Base-by-base conservation (phyloP, 179 eudicot genomes). In the Silene coronaria region DNA sequence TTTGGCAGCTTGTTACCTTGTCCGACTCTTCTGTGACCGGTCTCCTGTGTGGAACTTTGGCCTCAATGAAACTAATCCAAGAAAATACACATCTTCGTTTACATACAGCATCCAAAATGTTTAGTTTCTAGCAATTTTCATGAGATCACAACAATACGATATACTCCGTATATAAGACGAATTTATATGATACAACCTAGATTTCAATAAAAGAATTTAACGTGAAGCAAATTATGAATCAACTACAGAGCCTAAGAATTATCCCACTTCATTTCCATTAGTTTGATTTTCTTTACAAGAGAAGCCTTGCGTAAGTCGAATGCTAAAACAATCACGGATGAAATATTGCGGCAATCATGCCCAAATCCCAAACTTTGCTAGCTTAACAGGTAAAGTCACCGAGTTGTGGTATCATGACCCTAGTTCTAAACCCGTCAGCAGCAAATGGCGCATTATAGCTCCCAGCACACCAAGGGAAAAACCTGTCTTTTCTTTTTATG, bases 161-260 rank as follows among this genome's bases (percentile, higher is more conserved):
- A n/a, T n/a, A n/a, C n/a, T n/a, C n/a, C n/a, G 13, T 17, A 24
- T 13, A 24, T 26, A 28, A 17, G 45, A 53, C n/a, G n/a, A 0
- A 27, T 34, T 17, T 4, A 8, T 38, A 12, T 73, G 27, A 48
- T 19, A 62, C 24, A 71, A 53, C 73, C 72, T 78, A 23, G 76
- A 67, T 38, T 61, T 48, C 45, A 71, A 72, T 57, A 78, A 78
- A 53, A 45, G 55, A 78, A 73, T 73, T 73, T 32, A 73, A 14
- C 19, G 36, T 21, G 3, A 65, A 58, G n/a, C 14, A 45, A 61
- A 72, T 26, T 10, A 67, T 9, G 45, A 73, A 73, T 19, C 61
- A 38, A 67, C 69, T 34, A 42, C 63, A 77, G 59, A 64, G 4
- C 36, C 38, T 26, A 55, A 21, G 24, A 34, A 19, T 19, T 32